Percentiles rank a stretch among this genome's conserved stretches.
Conservation (phyloP, 23 red algal genomes). For the Gracilariopsis chorda region DNA sequence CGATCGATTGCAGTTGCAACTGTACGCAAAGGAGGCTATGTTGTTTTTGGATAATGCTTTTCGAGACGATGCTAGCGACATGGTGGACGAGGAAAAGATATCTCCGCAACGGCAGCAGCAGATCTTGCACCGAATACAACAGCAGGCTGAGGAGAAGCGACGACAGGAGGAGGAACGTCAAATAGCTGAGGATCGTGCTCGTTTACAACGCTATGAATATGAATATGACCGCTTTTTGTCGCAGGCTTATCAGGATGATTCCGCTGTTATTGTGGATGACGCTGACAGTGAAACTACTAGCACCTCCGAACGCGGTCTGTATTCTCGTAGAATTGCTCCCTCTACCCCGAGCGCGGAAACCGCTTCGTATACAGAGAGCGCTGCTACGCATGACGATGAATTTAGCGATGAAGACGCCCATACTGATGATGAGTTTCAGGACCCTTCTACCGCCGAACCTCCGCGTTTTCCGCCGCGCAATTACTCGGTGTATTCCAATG, state of each 20-base stretch:
- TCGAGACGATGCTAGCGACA: conserved; percentile 12
- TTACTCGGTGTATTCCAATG: neutral
- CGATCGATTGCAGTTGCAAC: conserved; percentile 47
- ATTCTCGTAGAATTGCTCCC: conserved; percentile 7
- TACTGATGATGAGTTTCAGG: conserved; percentile 60
- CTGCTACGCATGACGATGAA: conserved; percentile 14
- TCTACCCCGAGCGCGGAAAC: conserved; percentile 8
- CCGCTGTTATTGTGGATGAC: conserved; percentile 62
- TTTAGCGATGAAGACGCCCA: conserved; percentile 47
- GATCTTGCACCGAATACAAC: neutral
- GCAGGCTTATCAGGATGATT: conserved; percentile 64
- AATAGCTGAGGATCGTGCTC: conserved; percentile 48
- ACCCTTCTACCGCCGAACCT: neutral
- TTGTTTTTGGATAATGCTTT: conserved; percentile 66
- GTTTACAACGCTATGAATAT: conserved; percentile 41
- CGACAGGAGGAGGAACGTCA: conserved; percentile 41
- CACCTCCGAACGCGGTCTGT: conserved; percentile 13
- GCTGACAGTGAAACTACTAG: conserved; percentile 37
- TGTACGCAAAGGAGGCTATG: conserved; percentile 62
- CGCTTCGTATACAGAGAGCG: neutral
- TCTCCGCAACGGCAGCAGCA: neutral
- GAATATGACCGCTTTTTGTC: conserved; percentile 57
- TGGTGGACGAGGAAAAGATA: neutral
- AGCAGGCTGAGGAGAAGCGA: neutral
- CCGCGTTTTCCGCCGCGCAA: neutral